Percentiles rank a stretch among this genome's conserved stretches.
These are phyloP conservation scores for Triadica sebifera DNA, from an alignment of 345 rosid species.

Conservation along the genomic window DNA sequence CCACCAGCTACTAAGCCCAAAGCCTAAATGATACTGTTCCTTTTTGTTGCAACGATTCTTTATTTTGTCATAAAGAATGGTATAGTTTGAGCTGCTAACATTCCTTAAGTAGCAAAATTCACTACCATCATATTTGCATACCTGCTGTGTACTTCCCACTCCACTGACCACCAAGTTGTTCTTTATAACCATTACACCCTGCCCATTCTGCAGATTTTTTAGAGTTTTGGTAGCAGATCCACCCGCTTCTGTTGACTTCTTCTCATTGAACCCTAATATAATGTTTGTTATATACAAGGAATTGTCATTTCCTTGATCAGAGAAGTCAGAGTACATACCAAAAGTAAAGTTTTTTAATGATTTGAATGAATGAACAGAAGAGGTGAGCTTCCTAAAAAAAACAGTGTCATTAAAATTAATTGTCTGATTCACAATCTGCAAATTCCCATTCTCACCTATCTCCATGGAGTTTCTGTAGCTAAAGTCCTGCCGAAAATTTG, in stretches of 20 bases:
- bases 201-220: constrained; percentile 52
- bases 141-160: constrained; percentile 52
- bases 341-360: constrained; percentile 55
- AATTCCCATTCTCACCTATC: constrained; percentile 43
- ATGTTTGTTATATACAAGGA: constrained; percentile 36
- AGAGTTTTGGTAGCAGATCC: constrained; percentile 34
- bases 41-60: constrained; percentile 31
- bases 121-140: constrained; percentile 45
- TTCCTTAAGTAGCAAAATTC: constrained; percentile 69
- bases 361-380: constrained; percentile 19
- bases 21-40: constrained; percentile 10
- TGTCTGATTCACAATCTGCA: constrained; percentile 61
- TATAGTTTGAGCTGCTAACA: constrained; percentile 67
- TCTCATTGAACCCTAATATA: constrained; percentile 57
- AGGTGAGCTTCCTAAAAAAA: constrained; percentile 30
- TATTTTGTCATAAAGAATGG: constrained; percentile 49
- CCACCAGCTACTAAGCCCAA: constrained; percentile 12
- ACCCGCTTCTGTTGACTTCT: constrained; percentile 32
- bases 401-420: constrained; percentile 53
- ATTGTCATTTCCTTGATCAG: constrained; percentile 42
- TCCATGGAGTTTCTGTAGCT: constrained; percentile 56
- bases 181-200: constrained; percentile 46
- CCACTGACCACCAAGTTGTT: constrained; percentile 48
- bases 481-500: constrained; percentile 47
- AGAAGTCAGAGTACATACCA: constrained; percentile 30